phyloP scores from a whole-genome alignment of 2,329 filamentous ascomycete species.

The Claviceps capensis region DNA sequence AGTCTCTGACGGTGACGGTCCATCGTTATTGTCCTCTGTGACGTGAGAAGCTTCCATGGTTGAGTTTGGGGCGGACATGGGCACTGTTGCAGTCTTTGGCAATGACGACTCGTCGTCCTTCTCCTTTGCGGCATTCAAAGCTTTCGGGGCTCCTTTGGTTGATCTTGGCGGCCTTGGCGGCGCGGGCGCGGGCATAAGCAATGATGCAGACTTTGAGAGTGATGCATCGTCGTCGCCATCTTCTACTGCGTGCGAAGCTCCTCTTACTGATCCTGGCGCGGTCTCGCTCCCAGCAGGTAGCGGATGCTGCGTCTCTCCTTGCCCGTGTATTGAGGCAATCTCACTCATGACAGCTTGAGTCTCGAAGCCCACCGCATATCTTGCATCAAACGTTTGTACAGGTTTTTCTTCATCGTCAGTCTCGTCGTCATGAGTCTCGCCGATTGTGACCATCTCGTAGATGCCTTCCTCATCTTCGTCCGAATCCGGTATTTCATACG shows the following conservation, averaged over 20 bases:
- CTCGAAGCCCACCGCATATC: slow-evolving; percentile 17
- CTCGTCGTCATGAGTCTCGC: background rate
- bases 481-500: slow-evolving; percentile 34
- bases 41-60: background rate
- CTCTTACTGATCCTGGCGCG: background rate
- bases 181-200: no score
- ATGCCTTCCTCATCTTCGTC: slow-evolving; percentile 15
- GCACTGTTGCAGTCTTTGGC: background rate
- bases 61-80: background rate
- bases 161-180: background rate
- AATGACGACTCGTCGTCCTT: background rate
- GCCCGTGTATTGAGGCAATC: slow-evolving; percentile 16
- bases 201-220: no score
- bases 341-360: slow-evolving; percentile 22
- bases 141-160: background rate
- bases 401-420: background rate
- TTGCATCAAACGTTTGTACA: slow-evolving; percentile 4
- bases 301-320: background rate
- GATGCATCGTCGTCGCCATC: no score
- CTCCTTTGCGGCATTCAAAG: background rate
- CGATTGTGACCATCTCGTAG: background rate
- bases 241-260: background rate
- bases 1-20: background rate
- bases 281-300: background rate
- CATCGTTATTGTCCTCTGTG: background rate